Evolutionary conservation across 371 early-diverging fungal species (phyloP).

Genomic region (Mortierella sp.): DNA sequence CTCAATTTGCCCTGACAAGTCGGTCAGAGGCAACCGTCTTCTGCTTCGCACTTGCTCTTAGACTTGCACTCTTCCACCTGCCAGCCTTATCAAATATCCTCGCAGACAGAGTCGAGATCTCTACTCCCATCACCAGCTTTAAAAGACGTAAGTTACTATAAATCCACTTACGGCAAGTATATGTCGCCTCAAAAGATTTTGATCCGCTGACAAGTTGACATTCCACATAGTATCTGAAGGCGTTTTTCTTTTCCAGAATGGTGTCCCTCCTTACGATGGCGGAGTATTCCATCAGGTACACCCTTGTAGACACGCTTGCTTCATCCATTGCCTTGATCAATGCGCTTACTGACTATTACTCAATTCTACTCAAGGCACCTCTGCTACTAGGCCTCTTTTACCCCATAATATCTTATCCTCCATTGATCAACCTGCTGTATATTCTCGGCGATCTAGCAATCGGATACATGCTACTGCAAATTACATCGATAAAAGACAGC

Average conservation of each 20-base stretch:
- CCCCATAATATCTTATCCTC: conserved; percentile 66
- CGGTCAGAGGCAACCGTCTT: conserved; percentile 20
- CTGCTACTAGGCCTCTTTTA: conserved; percentile 80
- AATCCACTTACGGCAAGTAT: not conserved
- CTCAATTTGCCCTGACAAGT: not conserved
- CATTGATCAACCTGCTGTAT: conserved; percentile 70
- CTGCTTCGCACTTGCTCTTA: conserved; percentile 51
- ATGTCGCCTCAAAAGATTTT: not conserved
- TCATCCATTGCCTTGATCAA: not conserved
- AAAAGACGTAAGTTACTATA: conserved; percentile 74
- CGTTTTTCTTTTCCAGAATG: conserved; percentile 80
- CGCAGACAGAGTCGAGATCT: conserved; percentile 76
- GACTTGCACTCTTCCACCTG: conserved; percentile 63
- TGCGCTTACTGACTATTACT: not conserved
- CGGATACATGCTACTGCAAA: conserved; percentile 66
- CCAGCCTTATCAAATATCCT: conserved; percentile 62
- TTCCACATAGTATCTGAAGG: conserved; percentile 86
- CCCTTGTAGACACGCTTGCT: not conserved
- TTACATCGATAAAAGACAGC: conserved; percentile 61
- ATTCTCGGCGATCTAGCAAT: conserved; percentile 72
- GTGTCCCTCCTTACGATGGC: conserved; percentile 90
- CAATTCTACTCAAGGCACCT: conserved; percentile 71
- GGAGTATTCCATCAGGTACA: conserved; percentile 88
- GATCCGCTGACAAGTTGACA: not conserved
- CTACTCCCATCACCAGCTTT: conserved; percentile 89